Base-by-base conservation (phyloP, 345 rosid species). In the Conringia planisiliqua region DNA sequence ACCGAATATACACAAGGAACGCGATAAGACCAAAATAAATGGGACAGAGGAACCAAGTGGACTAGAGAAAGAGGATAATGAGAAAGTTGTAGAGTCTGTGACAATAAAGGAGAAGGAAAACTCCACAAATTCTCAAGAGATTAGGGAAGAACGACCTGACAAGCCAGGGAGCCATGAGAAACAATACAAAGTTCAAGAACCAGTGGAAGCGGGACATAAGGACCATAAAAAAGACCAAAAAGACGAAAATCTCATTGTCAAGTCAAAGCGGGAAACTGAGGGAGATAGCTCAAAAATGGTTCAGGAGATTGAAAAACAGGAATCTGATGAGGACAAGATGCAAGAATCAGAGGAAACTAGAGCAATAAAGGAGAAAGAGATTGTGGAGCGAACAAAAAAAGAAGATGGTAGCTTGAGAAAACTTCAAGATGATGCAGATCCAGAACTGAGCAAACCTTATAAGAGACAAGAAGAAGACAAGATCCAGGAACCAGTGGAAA, bases 331-430 rank as follows among this genome's bases (percentile, higher is more conserved):
- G 7, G 71, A 42, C 1, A 52, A 39, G 48, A 43, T 22, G 20
- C 22, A 44, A 74, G 59, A 66, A 66, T 47, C 60, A 35, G 78
- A 13, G 61, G 61, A 36, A 5, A 6, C 12, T 38, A 47, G 42
- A 36, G 61, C 11, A 16, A 38, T 29, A 52, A 18, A 57, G 26
- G 50, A 55, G 71, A 43, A 54, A 1, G 38, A 27, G 24, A 66
- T 11, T 36, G 33, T 57, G 51, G 52, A 60, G 47, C 68, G 5
- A 50, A 20, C 10, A 48, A 39, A 29, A 20, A 20, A 47, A 61
- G 44, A 51, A 68, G 74, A 75, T 59, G 60, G 4, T 66, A 36
- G 46, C 78, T 67, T 67, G 29, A 67, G 18, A 18, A 48, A 38
- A 3, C 17, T 26, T 51, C 18, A 0, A 66, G 20, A 67, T 68